A percentile compares a stretch with the other conserved stretches of the same genome.
These are phyloP conservation scores for Talaromyces sp. DNA, from an alignment of 2,329 filamentous ascomycete genomes.

Conservation along the genomic window DNA sequence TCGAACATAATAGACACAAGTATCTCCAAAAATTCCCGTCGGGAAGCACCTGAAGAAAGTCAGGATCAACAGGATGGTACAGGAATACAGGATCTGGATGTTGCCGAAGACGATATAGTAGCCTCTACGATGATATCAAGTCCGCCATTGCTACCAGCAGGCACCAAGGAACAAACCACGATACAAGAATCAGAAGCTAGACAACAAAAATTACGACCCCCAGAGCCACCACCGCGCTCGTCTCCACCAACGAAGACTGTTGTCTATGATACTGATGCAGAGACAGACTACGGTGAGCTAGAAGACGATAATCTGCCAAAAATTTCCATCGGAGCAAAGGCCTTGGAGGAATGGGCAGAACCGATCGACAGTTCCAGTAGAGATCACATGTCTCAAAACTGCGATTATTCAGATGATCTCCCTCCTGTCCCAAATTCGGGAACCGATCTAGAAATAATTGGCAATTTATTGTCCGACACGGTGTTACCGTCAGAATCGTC, in stretches of 20 bases:
- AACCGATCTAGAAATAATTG: constrained; percentile 24
- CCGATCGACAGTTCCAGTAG: constrained; percentile 10
- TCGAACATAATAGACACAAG: not conserved
- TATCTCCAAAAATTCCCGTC: not conserved
- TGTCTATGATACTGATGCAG: constrained; percentile 43
- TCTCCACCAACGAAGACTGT: constrained; percentile 29
- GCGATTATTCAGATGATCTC: constrained; percentile 32
- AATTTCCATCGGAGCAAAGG: not conserved
- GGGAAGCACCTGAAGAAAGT: not conserved
- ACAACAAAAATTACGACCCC: not conserved
- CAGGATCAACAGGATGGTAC: too few species aligned
- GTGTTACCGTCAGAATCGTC: constrained; percentile 36
- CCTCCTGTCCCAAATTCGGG: constrained; percentile 26
- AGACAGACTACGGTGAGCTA: constrained; percentile 33
- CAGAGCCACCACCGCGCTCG: constrained; percentile 5
- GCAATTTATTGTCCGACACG: constrained; percentile 24
- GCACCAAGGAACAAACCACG: not conserved
- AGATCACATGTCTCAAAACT: constrained; percentile 1
- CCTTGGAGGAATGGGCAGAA: constrained; percentile 5
- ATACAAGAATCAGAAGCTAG: not conserved
- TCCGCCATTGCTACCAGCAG: not conserved
- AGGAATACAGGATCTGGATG: not conserved
- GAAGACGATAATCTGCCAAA: constrained; percentile 24
- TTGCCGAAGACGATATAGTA: not conserved
- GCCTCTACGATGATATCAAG: not conserved